Conservation (phyloP, 495 filamentous ascomycete genomes). For the Lasiosphaeria miniovina region DNA sequence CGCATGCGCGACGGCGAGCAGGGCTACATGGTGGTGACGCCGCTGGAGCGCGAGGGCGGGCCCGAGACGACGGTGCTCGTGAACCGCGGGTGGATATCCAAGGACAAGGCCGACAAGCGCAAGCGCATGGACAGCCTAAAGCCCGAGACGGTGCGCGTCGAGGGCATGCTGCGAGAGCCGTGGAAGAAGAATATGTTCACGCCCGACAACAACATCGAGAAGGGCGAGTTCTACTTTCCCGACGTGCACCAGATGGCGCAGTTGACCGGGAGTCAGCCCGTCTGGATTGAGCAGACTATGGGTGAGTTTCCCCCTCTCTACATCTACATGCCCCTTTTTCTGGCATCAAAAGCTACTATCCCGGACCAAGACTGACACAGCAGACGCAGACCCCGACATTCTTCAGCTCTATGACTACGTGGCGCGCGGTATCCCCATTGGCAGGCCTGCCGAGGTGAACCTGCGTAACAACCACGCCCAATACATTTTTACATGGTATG, state of each 20-base stretch:
- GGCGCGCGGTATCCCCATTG: slow-evolving; percentile 85
- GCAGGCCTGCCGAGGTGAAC: slow-evolving; percentile 86
- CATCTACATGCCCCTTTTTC: slow-evolving; percentile 6
- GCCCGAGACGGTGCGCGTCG: slow-evolving; percentile 65
- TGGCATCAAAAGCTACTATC: neutral
- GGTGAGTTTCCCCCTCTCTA: slow-evolving; percentile 46
- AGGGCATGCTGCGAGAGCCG: slow-evolving; percentile 82
- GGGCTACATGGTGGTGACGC: slow-evolving; percentile 87
- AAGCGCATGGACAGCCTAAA: slow-evolving; percentile 60
- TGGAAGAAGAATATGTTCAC: slow-evolving; percentile 98
- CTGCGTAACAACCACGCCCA: slow-evolving; percentile 94
- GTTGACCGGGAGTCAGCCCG: slow-evolving; percentile 75
- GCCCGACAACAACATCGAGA: slow-evolving; percentile 78
- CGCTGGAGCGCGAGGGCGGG: slow-evolving; percentile 64
- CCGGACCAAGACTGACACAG: slow-evolving; percentile 12
- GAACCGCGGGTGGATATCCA: slow-evolving; percentile 85
- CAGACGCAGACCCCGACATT: slow-evolving; percentile 66
- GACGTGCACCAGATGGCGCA: slow-evolving; percentile 92
- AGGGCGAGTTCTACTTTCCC: slow-evolving; percentile 87
- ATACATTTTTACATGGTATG: slow-evolving; percentile 97
- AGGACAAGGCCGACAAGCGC: slow-evolving; percentile 61
- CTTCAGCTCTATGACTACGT: slow-evolving; percentile 66
- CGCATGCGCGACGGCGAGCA: slow-evolving; percentile 84
- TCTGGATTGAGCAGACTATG: slow-evolving; percentile 98
- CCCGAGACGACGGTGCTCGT: slow-evolving; percentile 62